Evolutionary conservation across 2,329 filamentous ascomycete genomes (phyloP), one percentile per base, ranked within the genome.

Genomic region (Incumbomyces delicatus): DNA sequence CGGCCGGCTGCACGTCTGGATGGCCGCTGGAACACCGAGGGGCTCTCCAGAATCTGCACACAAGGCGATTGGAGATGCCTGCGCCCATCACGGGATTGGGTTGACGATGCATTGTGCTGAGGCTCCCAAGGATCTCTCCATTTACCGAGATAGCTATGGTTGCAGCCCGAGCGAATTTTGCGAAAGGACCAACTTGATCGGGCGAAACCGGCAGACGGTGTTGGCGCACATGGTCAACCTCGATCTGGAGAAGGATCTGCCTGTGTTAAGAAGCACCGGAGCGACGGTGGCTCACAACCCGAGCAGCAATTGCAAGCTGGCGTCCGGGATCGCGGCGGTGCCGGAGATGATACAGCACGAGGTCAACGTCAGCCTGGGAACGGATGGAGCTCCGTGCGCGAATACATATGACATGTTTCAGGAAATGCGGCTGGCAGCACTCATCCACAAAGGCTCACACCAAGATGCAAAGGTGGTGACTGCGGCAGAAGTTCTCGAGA

Each of bases 161-260:
- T 2, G 62, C 60, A 39, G 68, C 70, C 50, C 60, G 59, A 18
- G 57, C 63, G 8, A 61, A 60, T 46, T 72, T 71, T 53, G 57
- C 53, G 12, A 60, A 61, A 1, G 61, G 63, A 13, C 55, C 70
- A n/a, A 60, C 66, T 5, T 65, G 65, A 10, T 61, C 61, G 1
- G 45, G 6, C 27, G 35, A n/a, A 32, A 31, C 7, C 37, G 36
- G 32, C 61, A 63, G 13, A 74, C 69, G 0, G 71, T 75, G 0
- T 63, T 76, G 1, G 72, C 68, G 1, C 72, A 75, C 54, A 74
- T 75, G 71, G 70, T 72, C 1, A 70, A 75, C 53, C 60, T 74
- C 3, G 69, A 74, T 50, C 44, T 53, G 7, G 63, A 63, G 36
- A 59, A 55, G 1, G 71, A 73, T 49, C 60, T 72, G 34, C 54